Conservation (phyloP, 805 yeast species). For the Candida ponderosae region DNA sequence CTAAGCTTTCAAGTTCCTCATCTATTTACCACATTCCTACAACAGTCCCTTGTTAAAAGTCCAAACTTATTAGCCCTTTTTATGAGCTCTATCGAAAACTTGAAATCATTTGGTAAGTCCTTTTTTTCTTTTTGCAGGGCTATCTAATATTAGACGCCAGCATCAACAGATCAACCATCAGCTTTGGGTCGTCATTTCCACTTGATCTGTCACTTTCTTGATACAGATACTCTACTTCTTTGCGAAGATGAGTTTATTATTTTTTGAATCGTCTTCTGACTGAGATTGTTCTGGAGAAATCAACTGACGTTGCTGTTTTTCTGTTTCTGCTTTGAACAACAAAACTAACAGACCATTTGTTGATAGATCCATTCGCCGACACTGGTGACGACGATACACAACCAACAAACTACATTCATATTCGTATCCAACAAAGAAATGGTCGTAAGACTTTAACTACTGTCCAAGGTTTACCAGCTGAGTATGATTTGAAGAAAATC, state of each 20-base stretch:
- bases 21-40: not conserved
- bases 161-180: too few relatives aligned
- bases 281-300: too few relatives aligned
- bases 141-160: too few relatives aligned
- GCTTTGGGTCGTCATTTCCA: too few relatives aligned
- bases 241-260: too few relatives aligned
- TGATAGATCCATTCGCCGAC: slow-evolving; percentile 93
- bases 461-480: slow-evolving; percentile 94
- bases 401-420: slow-evolving; percentile 91
- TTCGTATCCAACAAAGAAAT: slow-evolving; percentile 99
- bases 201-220: too few relatives aligned
- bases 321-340: not conserved
- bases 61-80: slow-evolving; percentile 5
- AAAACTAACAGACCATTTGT: not conserved
- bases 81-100: slow-evolving; percentile 90
- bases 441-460: slow-evolving; percentile 98
- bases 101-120: slow-evolving; percentile 62
- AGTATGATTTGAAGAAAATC: slow-evolving; percentile 91
- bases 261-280: too few relatives aligned
- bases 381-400: slow-evolving; percentile 99
- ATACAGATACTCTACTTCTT: too few relatives aligned
- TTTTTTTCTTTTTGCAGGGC: not conserved
- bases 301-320: too few relatives aligned
- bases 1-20: not conserved
- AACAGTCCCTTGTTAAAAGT: slow-evolving; percentile 1